Base-by-base conservation (phyloP, 108 stramenopile species). In the Skeletonema potamos region DNA sequence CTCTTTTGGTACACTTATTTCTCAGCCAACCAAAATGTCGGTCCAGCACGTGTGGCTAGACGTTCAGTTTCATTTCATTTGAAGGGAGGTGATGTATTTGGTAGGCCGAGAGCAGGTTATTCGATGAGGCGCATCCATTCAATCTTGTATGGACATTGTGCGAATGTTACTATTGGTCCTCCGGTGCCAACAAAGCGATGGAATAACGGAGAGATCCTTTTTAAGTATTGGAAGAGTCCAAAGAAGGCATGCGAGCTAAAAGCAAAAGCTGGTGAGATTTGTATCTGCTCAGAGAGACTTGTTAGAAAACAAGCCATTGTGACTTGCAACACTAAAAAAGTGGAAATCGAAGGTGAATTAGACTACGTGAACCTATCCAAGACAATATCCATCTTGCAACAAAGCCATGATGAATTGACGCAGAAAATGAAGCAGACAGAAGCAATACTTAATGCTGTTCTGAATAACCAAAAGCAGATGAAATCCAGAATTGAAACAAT, bases 111-210 rank as follows among this genome's bases (percentile, higher is more conserved):
- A 41, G 39, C 0, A 10, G 15, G n/a, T 13, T 3, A 41, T 41
- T 3, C n/a, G 41, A 43, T 76, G 74, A 76, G 75, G 32, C 73
- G 80, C 1, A 27, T 65, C 18, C 80, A 81, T 56, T 58, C 70
- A 3, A 75, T 75, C 27, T 28, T 81, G 8, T 74, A 81, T 24
- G 32, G 63, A 28, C 43, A 69, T 39, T 79, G 78, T 34, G 60
- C 72, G 15, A 55, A 32, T 15, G 30, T 26, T 12, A 69, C 74
- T 6, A 18, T 51, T 4, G 48, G 48, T 51, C 48, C 48, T 9
- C 20, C 18, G 22, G 48, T 51, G 1, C 20, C 48, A 24, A 51
- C 48, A 51, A 51, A 20, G 20, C 7, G 4, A 17, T 51, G 48
- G 48, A 20, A 4, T 1, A 20, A 51, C 20, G 48, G 48, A 1